These are phyloP conservation scores for Ascochyta lentis DNA, from an alignment of 2,329 filamentous ascomycete species.

Conservation along the genomic window DNA sequence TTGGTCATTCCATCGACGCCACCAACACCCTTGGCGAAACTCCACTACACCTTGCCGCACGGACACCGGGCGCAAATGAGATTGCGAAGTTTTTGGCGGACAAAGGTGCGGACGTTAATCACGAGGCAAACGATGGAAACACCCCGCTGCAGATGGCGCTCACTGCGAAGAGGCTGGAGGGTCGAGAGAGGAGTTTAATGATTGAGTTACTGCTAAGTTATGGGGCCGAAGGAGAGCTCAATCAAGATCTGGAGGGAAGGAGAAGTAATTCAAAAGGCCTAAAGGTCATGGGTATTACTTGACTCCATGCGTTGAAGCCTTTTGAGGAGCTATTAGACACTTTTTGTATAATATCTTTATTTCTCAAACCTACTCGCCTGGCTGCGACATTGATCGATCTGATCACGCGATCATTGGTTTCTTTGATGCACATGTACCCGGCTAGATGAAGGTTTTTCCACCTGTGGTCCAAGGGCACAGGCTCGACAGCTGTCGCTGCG, in stretches of 20 bases:
- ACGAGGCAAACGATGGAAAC: constrained; percentile 26
- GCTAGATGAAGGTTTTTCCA: no score
- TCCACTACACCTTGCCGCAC: constrained; percentile 40
- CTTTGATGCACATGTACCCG: no score
- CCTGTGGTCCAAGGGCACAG: no score
- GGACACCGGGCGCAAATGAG: constrained; percentile 32
- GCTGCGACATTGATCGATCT: not conserved
- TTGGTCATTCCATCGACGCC: constrained; percentile 37
- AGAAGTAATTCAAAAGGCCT: constrained; percentile 32
- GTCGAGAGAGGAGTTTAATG: constrained; percentile 36
- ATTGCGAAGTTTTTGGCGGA: constrained; percentile 40
- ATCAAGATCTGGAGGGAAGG: constrained; percentile 19
- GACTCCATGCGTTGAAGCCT: not conserved
- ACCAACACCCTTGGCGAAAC: constrained; percentile 39
- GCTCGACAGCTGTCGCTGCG: no score
- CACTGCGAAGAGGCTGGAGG: constrained; percentile 27
- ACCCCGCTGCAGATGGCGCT: constrained; percentile 36
- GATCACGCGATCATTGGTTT: not conserved
- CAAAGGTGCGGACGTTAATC: constrained; percentile 42
- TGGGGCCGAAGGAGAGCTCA: constrained; percentile 36
- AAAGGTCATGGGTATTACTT: constrained; percentile 29
- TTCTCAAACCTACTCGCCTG: constrained; percentile 5
- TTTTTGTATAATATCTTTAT: constrained; percentile 10
- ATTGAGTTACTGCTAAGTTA: constrained; percentile 38
- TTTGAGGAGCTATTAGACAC: not conserved